phyloP scores from a whole-genome alignment of 305 asterid species.

The Fraxinus platypoda region DNA sequence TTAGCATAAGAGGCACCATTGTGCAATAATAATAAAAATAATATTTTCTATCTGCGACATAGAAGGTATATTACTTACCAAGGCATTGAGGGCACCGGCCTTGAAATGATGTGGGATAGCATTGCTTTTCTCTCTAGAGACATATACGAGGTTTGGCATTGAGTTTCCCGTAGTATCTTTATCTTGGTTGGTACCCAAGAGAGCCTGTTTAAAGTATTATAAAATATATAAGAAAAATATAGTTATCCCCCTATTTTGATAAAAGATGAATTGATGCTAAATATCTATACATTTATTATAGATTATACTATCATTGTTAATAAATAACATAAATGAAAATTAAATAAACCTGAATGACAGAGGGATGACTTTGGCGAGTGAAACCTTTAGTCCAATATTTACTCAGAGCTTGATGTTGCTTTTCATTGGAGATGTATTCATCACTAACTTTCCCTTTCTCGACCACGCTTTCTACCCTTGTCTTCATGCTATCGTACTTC shows the following conservation, averaged over 20 bases:
- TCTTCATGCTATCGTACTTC: constrained; percentile 44
- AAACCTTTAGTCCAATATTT: constrained; percentile 47
- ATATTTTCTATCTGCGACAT: too few species aligned
- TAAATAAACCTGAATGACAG: constrained; percentile 48
- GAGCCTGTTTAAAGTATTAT: constrained; percentile 26
- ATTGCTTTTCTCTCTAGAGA: constrained; percentile 63
- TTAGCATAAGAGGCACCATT: background rate
- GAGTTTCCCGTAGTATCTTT: constrained; percentile 30
- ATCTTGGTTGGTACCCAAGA: constrained; percentile 37
- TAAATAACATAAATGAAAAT: background rate
- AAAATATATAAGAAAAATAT: background rate
- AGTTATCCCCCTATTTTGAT: background rate
- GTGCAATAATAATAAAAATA: background rate
- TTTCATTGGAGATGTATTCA: constrained; percentile 33
- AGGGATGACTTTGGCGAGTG: constrained; percentile 61
- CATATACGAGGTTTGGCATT: constrained; percentile 73
- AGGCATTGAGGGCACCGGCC: constrained; percentile 86
- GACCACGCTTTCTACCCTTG: constrained; percentile 32
- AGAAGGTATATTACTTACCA: constrained; percentile 39
- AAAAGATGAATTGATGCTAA: background rate
- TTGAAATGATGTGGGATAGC: constrained; percentile 62
- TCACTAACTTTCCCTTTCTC: constrained; percentile 35
- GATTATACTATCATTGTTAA: too few species aligned
- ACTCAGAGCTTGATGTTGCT: constrained; percentile 28
- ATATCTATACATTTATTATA: too few species aligned